Percentiles rank a stretch among this genome's conserved stretches.
Evolutionary conservation across 2,329 filamentous ascomycete species (phyloP).

Genomic region (Monilinia fructicola): DNA sequence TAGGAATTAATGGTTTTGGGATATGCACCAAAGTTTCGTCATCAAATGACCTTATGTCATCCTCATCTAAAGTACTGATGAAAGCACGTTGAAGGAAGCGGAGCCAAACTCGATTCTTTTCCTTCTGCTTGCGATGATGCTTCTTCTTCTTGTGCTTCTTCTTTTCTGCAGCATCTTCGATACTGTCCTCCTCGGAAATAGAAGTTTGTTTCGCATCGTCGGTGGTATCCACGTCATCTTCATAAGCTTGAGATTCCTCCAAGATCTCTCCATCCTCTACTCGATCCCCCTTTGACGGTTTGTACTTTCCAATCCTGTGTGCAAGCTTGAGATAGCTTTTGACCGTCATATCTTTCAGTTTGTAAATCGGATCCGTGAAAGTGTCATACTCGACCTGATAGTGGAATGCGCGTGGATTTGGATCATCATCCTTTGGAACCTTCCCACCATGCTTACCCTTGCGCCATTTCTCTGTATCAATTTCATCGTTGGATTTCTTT

Average conservation of each 20-base stretch:
- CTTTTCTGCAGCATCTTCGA: conserved; percentile 37
- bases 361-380: conserved; percentile 70
- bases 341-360: conserved; percentile 80
- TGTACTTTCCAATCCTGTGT: conserved; percentile 66
- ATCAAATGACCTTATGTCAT: conserved; percentile 54
- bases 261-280: conserved; percentile 28
- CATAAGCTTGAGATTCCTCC: conserved; percentile 23
- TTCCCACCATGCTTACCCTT: conserved; percentile 63
- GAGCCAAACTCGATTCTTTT: conserved; percentile 70
- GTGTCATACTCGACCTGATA: conserved; percentile 89
- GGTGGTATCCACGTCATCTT: conserved; percentile 36
- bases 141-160: conserved; percentile 46
- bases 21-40: background rate
- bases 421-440: conserved; percentile 52
- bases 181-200: conserved; percentile 32
- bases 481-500: conserved; percentile 33
- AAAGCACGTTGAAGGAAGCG: conserved; percentile 78
- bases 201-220: conserved; percentile 21
- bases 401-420: conserved; percentile 62
- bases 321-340: conserved; percentile 78
- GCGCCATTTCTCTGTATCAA: conserved; percentile 54
- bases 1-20: conserved; percentile 1
- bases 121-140: conserved; percentile 53
- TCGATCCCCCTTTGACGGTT: conserved; percentile 40
- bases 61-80: conserved; percentile 66